phyloP scores from a whole-genome alignment of 1,284 basidiomycete genomes.

The Ceratobasidium sp. region DNA sequence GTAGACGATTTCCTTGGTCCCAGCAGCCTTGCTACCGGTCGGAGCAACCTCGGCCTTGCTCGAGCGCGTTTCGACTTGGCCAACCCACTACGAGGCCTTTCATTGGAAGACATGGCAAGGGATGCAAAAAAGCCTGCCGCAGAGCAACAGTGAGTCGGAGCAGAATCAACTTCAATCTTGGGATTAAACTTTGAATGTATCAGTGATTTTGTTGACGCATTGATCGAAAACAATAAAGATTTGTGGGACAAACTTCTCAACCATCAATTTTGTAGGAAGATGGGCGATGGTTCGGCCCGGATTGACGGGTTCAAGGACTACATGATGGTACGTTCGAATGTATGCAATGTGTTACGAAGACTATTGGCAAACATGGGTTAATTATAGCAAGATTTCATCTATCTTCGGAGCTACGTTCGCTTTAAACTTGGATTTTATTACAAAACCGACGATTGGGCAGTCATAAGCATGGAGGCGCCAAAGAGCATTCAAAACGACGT shows the following conservation, averaged over 20 bases:
- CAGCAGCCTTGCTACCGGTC: too few relatives aligned
- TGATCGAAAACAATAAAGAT: conserved; percentile 5
- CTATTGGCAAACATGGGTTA: background rate
- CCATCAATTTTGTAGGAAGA: background rate
- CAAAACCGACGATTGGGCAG: background rate
- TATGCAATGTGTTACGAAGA: background rate
- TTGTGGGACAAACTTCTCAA: background rate
- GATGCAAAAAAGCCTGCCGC: too few relatives aligned
- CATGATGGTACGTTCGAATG: background rate
- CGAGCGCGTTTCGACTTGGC: too few relatives aligned
- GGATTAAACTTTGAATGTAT: background rate
- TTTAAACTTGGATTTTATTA: background rate
- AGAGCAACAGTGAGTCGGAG: too few relatives aligned
- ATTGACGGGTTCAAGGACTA: background rate
- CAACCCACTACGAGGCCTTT: too few relatives aligned
- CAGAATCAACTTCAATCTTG: too few relatives aligned
- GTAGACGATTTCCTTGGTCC: too few relatives aligned
- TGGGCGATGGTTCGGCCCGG: background rate
- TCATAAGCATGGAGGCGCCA: background rate
- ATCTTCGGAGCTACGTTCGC: background rate
- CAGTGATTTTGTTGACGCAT: background rate
- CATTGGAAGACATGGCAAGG: too few relatives aligned
- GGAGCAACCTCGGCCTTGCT: too few relatives aligned
- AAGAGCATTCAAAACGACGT: background rate
- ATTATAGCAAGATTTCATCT: background rate